A percentile compares a stretch with the other conserved stretches of the same genome.
These are phyloP conservation scores for Cornus controversa DNA, from an alignment of 148 eudicot species.

Conservation along the genomic window DNA sequence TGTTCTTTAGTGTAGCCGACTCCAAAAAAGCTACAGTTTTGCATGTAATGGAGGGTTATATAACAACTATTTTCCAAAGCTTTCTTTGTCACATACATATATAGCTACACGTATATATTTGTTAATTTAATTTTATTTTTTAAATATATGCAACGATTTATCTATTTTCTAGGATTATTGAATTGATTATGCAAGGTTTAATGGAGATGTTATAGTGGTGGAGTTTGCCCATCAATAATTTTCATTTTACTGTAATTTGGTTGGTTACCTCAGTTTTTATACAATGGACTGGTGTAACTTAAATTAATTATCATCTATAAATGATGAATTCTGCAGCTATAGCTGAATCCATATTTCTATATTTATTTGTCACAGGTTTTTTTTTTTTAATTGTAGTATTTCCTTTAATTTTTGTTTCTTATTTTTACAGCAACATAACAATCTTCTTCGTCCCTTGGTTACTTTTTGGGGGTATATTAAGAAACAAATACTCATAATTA, in stretches of 20 bases:
- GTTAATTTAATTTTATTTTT: neutral
- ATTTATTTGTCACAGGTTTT: too few species aligned
- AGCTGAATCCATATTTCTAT: neutral
- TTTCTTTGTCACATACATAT: neutral
- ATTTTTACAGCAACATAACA: too few species aligned
- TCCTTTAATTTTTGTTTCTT: too few species aligned
- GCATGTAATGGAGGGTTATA: neutral
- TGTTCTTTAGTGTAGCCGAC: neutral
- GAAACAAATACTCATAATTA: too few species aligned
- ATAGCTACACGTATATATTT: neutral
- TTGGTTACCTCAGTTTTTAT: neutral
- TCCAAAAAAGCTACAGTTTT: neutral
- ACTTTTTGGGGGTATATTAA: too few species aligned
- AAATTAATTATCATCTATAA: neutral
- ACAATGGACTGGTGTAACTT: neutral
- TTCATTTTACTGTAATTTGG: slow-evolving; percentile 2
- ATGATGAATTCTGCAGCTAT: neutral
- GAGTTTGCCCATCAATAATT: neutral
- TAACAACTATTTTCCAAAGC: neutral
- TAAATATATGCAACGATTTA: neutral
- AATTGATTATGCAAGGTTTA: neutral
- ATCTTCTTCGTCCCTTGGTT: too few species aligned
- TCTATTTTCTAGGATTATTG: neutral
- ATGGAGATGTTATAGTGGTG: neutral
- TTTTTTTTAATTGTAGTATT: too few species aligned